Evolutionary conservation across 345 rosid genomes (phyloP).

Genomic region (Hevea brasiliensis): DNA sequence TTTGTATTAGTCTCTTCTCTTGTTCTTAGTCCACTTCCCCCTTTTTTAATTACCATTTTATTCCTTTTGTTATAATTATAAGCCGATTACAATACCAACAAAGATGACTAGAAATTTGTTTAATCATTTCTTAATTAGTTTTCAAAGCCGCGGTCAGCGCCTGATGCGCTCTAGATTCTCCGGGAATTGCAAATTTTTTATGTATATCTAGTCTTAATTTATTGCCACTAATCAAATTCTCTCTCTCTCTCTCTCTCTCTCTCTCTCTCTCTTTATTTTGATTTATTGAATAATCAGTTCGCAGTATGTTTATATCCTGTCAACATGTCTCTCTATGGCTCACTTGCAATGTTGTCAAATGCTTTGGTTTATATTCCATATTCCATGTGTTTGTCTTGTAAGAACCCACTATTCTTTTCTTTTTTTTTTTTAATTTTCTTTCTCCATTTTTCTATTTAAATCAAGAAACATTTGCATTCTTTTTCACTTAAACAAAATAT

Average conservation of each 20-base stretch:
- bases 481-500: too few relatives aligned
- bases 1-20: conserved; percentile 24
- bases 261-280: conserved; percentile 32
- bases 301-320: conserved; percentile 43
- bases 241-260: conserved; percentile 14
- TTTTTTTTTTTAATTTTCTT: background rate
- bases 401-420: conserved; percentile 2
- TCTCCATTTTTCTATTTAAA: too few relatives aligned
- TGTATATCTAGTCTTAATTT: conserved; percentile 11
- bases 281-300: conserved; percentile 24
- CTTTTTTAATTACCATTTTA: background rate
- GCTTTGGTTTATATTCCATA: conserved; percentile 57
- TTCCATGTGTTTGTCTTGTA: conserved; percentile 90
- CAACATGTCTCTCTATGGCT: conserved; percentile 54
- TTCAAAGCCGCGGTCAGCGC: conserved; percentile 75
- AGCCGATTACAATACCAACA: conserved; percentile 16
- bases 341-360: conserved; percentile 50
- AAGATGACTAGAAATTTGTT: conserved; percentile 15
- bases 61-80: conserved; percentile 9
- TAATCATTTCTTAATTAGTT: conserved; percentile 36
- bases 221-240: conserved; percentile 23
- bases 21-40: conserved; percentile 21
- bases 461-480: too few relatives aligned
- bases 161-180: conserved; percentile 98
- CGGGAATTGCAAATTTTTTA: conserved; percentile 50